Base-by-base conservation (phyloP, 2,329 filamentous ascomycete genomes). In the Hypoxylon sp. region DNA sequence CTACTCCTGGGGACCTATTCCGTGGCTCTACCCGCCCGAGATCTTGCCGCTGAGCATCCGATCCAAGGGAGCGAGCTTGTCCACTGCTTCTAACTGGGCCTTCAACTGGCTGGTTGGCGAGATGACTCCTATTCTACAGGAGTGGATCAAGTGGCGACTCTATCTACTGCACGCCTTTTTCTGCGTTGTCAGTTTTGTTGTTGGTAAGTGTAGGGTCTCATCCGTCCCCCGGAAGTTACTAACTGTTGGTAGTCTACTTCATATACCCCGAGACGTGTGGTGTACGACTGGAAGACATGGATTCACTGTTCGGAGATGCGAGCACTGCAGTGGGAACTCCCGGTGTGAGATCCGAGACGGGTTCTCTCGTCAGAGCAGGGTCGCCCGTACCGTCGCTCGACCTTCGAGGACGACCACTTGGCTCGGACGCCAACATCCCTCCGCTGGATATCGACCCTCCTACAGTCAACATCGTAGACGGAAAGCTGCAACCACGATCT, bases 21-120 rank as follows among this genome's bases (percentile, higher is more conserved):
- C 95, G 7, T 99, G 95, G 95, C 81, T 99, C 13, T 98, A 98
- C 74, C 95, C 95, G 11, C 95, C 95, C n/a, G 95, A 99, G 81
- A 99, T 99, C 61, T 82, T 99, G 38, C 95, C 95, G 3, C 81
- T 99, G 59, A 97, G 92, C 79, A 97, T 98, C 72, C 88, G 95
- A 69, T 96, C 94, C 58, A 98, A 98, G 81, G 95, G 95, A 60
- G 94, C 95, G 50, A 97, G 92, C 83, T 77, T 99, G 73, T 97
- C 94, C 59, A 98, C 95, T 1, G 95, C 95, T 15, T 88, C 93
- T 26, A 99, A 99, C 73, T 99, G 95, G 95, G 92, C 94, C 1
- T 97, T 95, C 77, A 99, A 99, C 77, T 99, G 92, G 90, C 81
- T 98, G 21, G 95, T 98, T 3, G 95, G 95, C 66, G 91, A 96